Evolutionary conservation across 441 rosid species (phyloP), one percentile per base, ranked within the genome.

Genomic region (Adansonia madagascariensis): DNA sequence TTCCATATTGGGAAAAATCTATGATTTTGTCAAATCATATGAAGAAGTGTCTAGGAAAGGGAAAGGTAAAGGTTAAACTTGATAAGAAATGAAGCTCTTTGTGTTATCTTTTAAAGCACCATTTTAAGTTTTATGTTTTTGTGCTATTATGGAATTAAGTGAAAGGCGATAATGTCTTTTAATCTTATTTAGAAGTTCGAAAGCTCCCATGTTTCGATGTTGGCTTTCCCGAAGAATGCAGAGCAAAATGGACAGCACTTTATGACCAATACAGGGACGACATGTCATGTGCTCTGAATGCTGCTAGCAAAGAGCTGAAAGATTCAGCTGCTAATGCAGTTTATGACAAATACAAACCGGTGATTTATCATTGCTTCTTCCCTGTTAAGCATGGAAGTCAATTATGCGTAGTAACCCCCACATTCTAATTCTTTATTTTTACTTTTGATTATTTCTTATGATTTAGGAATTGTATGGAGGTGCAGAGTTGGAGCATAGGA

Each of bases 1-100:
- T 11, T 94, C 97, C 1, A 77, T 96, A 69, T 79, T 91, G 80
- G 98, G 98, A 75, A n/a, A 50, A 44, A 91, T 94, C 24, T 91
- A 80, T 75, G 91, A 94, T 78, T 65, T 8, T 24, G 94, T 89
- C 11, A 73, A 44, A 69, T 71, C 83, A 11, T 84, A 77, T 39
- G 71, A 77, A 46, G 80, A 69, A 74, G 78, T 14, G 0, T 47
- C 83, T 17, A 27, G 17, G n/a, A 82, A 24, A 62, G 90, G 97
- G 35, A 31, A 31, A 31, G 35, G 35, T 90, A 83, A 77, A 78
- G 63, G 49, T 59, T 41, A 47, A 41, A 1, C n/a, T 27, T 62
- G 44, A 47, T 4, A 2, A 10, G 18, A 22, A 6, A 12, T 6
- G 39, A 69, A 46, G 5, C 39, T 69, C 6, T 22, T 18, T 49